Percentiles rank a stretch among this genome's conserved stretches.
Conservation (phyloP, 2,329 filamentous ascomycete genomes). For the Colletotrichum phormii region DNA sequence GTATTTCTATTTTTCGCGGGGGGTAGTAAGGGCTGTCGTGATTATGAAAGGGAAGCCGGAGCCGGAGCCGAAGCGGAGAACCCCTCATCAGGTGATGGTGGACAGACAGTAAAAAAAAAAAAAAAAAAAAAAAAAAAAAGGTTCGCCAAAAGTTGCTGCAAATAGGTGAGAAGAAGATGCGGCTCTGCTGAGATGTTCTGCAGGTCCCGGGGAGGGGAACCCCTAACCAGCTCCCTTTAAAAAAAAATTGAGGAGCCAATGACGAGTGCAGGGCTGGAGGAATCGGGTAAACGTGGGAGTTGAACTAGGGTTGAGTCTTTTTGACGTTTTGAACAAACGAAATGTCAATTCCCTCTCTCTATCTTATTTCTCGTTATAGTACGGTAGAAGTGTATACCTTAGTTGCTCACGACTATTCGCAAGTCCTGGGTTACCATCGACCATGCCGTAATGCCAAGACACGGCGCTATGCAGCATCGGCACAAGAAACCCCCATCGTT, state of each 20-base stretch:
- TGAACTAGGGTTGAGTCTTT: not conserved
- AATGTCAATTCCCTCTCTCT: too few relatives aligned
- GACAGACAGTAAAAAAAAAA: not conserved
- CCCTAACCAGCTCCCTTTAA: not conserved
- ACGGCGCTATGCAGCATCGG: not conserved
- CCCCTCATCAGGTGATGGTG: not conserved
- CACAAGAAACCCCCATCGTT: not conserved
- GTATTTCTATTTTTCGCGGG: not conserved
- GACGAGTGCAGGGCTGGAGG: not conserved
- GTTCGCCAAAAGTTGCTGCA: slow-evolving; percentile 18
- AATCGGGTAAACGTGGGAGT: not conserved
- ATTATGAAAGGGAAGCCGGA: not conserved
- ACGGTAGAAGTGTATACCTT: too few relatives aligned
- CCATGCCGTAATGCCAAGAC: slow-evolving; percentile 8
- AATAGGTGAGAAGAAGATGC: not conserved
- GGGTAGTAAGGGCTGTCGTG: not conserved
- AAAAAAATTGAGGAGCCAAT: slow-evolving; percentile 4
- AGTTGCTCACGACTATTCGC: too few relatives aligned
- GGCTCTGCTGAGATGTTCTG: slow-evolving; percentile 20
- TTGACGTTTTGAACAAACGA: not conserved
- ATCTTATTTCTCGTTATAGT: not conserved
- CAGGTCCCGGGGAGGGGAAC: slow-evolving; percentile 6
- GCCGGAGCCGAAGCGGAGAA: not conserved
- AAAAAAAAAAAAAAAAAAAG: not conserved
- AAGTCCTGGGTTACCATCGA: not conserved